Evolutionary conservation across 75 land plant genomes (phyloP), one percentile per base, ranked within the genome.

Genomic region (Ceratopteris richardii): DNA sequence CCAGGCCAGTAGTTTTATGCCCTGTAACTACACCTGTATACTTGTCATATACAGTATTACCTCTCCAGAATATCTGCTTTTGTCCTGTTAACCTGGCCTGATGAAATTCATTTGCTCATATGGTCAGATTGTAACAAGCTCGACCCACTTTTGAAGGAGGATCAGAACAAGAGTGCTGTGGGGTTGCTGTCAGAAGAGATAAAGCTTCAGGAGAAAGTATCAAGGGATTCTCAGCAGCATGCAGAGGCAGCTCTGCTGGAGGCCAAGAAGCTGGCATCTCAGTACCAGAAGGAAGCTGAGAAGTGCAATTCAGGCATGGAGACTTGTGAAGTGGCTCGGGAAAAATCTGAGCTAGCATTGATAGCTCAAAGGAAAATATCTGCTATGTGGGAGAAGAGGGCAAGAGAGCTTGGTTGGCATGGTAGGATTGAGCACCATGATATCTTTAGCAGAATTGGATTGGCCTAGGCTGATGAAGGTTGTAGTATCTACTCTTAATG

Each of bases 71-170:
- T n/a, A n/a, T n/a, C n/a, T n/a, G n/a, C n/a, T n/a, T n/a, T n/a
- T n/a, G n/a, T n/a, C n/a, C n/a, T n/a, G n/a, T n/a, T n/a, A n/a
- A n/a, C n/a, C n/a, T n/a, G n/a, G n/a, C n/a, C n/a, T n/a, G n/a
- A n/a, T n/a, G n/a, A n/a, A n/a, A n/a, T n/a, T n/a, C n/a, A n/a
- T n/a, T n/a, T n/a, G n/a, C n/a, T n/a, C n/a, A n/a, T n/a, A n/a
- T n/a, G n/a, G n/a, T n/a, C 83, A 89, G 89, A 80, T 67, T 85
- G 95, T 61, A 73, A 42, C 26, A 89, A 82, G 60, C 78, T 57
- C 41, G 81, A 88, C 51, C 79, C 83, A 18, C 81, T 72, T 2
- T 72, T 79, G 33, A 73, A 89, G 17, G 50, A 46, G 50, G 50
- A 46, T 46, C 4, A 6, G 50, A 17, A 46, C 14, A 14, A 4